A percentile compares a stretch with the other conserved stretches of the same genome.
Conservation (phyloP, 73 alveolate species). For the Blepharisma stoltei region DNA sequence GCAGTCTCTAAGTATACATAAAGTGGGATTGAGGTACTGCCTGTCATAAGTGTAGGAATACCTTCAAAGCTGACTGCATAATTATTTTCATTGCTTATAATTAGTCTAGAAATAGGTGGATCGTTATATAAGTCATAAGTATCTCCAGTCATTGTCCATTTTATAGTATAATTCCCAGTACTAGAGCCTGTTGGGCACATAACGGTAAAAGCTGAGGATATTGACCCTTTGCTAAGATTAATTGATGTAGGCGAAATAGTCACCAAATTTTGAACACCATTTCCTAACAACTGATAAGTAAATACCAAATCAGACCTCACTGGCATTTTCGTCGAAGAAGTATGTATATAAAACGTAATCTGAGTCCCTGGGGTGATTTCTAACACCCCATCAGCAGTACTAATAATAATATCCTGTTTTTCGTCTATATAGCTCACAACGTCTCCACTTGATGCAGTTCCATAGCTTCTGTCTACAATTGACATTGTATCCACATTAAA, state of each 20-base stretch:
- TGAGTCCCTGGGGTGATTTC: not conserved
- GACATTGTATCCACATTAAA: too few relatives aligned
- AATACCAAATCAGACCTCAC: not conserved
- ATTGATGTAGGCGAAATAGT: not conserved
- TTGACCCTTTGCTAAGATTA: not conserved
- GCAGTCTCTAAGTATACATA: not conserved
- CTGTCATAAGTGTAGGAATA: not conserved
- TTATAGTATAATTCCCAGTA: not conserved
- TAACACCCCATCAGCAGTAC: not conserved
- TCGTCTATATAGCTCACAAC: too few relatives aligned
- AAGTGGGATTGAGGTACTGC: not conserved
- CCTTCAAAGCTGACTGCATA: not conserved
- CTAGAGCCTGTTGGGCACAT: not conserved
- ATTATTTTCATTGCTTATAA: not conserved
- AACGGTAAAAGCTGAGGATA: not conserved
- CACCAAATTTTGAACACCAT: not conserved
- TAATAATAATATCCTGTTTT: too few relatives aligned
- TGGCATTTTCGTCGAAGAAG: not conserved
- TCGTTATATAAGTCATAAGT: not conserved
- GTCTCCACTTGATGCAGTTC: too few relatives aligned
- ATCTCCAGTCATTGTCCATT: not conserved
- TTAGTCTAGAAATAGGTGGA: not conserved
- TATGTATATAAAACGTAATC: not conserved
- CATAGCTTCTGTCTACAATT: too few relatives aligned
- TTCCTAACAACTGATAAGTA: not conserved